Evolutionary conservation across 192 early-diverging fungal species (phyloP).

Genomic region (Podila epicladia): DNA sequence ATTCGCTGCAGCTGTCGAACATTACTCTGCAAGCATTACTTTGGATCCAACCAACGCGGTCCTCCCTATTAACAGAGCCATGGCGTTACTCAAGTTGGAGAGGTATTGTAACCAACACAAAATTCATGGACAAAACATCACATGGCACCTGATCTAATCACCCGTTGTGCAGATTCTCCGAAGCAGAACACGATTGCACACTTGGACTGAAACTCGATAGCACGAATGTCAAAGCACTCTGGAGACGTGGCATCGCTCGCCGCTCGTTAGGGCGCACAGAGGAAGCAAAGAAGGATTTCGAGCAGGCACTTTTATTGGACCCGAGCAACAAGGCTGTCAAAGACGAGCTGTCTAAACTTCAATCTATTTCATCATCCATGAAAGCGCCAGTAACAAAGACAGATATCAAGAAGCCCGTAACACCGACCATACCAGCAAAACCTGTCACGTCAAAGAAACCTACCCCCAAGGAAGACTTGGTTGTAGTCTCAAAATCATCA

Average conservation of each 20-base stretch:
- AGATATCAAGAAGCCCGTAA: background rate
- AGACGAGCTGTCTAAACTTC: conserved; percentile 64
- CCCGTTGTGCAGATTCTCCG: conserved; percentile 53
- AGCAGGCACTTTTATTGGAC: conserved; percentile 70
- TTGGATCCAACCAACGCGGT: conserved; percentile 68
- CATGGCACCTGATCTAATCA: background rate
- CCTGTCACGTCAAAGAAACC: background rate
- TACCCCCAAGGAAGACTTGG: background rate
- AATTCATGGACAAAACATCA: background rate
- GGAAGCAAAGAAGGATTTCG: conserved; percentile 72
- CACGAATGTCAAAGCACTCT: conserved; percentile 83
- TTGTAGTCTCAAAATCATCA: background rate
- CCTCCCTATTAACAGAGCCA: conserved; percentile 78
- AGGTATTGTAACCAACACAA: conserved; percentile 47
- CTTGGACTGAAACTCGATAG: conserved; percentile 65
- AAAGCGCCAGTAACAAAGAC: background rate
- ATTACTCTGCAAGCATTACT: conserved; percentile 73
- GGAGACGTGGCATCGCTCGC: conserved; percentile 76
- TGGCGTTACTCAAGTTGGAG: conserved; percentile 82
- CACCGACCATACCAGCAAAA: background rate
- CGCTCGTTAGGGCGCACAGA: conserved; percentile 57
- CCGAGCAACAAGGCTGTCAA: conserved; percentile 71
- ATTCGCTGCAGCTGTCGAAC: conserved; percentile 64
- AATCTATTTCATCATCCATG: background rate
- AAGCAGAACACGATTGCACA: conserved; percentile 77